Evolutionary conservation across 768 basidiomycete genomes (phyloP).

Genomic region (Mycena belliarum): DNA sequence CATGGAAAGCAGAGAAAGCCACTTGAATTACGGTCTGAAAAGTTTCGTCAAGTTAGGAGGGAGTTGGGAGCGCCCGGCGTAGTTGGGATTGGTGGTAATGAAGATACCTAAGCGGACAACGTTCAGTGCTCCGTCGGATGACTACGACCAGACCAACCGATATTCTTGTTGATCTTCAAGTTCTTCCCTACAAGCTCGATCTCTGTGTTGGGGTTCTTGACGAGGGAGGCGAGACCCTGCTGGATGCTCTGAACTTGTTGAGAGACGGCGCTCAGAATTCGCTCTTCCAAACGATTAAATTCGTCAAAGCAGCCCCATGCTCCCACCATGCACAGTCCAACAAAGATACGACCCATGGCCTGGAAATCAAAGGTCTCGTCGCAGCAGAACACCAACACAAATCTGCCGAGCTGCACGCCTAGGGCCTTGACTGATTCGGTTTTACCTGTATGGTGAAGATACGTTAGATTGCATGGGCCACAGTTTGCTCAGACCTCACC

Average conservation of each 20-base stretch:
- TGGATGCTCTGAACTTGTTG: constrained; percentile 99
- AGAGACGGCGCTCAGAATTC: constrained; percentile 96
- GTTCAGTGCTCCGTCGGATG: not conserved
- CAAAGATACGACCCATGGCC: constrained; percentile 99
- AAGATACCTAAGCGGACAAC: constrained; percentile 72
- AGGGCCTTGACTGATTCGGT: constrained; percentile 99
- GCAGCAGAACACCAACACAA: constrained; percentile 99
- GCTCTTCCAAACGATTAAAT: constrained; percentile 97
- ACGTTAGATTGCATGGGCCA: constrained; percentile 6
- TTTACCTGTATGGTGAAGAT: constrained; percentile 61
- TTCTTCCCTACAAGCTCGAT: constrained; percentile 96
- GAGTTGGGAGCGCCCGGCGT: constrained; percentile 92
- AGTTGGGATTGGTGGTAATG: constrained; percentile 98
- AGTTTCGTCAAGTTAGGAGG: constrained; percentile 89
- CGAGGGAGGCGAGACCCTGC: constrained; percentile 84
- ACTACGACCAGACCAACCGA: constrained; percentile 51
- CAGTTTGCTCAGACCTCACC: constrained; percentile 44
- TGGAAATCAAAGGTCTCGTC: constrained; percentile 99
- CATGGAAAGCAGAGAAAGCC: not conserved
- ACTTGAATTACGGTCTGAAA: constrained; percentile 79
- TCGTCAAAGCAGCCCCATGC: constrained; percentile 99
- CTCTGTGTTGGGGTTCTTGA: constrained; percentile 82
- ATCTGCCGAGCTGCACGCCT: constrained; percentile 94
- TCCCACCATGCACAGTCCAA: constrained; percentile 97
- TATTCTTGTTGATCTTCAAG: constrained; percentile 90